A percentile compares a stretch with the other conserved stretches of the same genome.
phyloP scores from a whole-genome alignment of 2,329 filamentous ascomycete genomes.

The Ceratocystiopsis brevicomis region DNA sequence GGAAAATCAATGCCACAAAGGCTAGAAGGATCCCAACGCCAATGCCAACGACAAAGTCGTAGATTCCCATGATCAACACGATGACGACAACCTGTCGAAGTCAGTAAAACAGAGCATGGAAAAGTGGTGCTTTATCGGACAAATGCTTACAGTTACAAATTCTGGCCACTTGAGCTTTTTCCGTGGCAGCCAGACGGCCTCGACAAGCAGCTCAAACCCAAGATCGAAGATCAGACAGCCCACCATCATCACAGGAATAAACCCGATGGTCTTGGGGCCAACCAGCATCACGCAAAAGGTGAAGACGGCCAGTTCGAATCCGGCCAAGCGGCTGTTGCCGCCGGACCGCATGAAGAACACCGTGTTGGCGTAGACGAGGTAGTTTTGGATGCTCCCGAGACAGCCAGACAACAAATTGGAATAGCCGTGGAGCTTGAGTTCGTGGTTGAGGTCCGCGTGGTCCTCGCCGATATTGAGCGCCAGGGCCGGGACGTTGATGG shows the following conservation, averaged over 20 bases:
- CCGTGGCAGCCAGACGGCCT: slow-evolving; percentile 75
- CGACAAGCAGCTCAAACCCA: slow-evolving; percentile 76
- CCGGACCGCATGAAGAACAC: slow-evolving; percentile 92
- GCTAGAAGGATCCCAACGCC: slow-evolving; percentile 80
- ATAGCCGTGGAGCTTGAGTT: slow-evolving; percentile 79
- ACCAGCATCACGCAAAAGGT: slow-evolving; percentile 71
- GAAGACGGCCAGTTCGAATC: slow-evolving; percentile 60
- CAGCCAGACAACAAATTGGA: slow-evolving; percentile 83
- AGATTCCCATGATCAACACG: slow-evolving; percentile 85
- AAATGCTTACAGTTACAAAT: slow-evolving; percentile 53
- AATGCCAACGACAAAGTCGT: slow-evolving; percentile 92
- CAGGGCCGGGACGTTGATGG: slow-evolving; percentile 90
- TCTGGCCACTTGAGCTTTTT: slow-evolving; percentile 75
- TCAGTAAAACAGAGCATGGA: neutral
- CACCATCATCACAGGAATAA: slow-evolving; percentile 92
- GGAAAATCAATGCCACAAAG: slow-evolving; percentile 77
- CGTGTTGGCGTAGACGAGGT: slow-evolving; percentile 93
- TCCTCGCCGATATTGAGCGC: slow-evolving; percentile 84
- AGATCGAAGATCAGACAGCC: slow-evolving; percentile 88
- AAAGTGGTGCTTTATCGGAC: neutral
- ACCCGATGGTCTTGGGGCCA: slow-evolving; percentile 77
- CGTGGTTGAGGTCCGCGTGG: slow-evolving; percentile 74
- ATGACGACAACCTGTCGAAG: slow-evolving; percentile 51
- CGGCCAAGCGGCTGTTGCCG: slow-evolving; percentile 69
- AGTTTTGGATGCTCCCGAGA: slow-evolving; percentile 83